Evolutionary conservation across 176 grass and related monocot genomes (phyloP).

Genomic region (Microstegium vimineum): DNA sequence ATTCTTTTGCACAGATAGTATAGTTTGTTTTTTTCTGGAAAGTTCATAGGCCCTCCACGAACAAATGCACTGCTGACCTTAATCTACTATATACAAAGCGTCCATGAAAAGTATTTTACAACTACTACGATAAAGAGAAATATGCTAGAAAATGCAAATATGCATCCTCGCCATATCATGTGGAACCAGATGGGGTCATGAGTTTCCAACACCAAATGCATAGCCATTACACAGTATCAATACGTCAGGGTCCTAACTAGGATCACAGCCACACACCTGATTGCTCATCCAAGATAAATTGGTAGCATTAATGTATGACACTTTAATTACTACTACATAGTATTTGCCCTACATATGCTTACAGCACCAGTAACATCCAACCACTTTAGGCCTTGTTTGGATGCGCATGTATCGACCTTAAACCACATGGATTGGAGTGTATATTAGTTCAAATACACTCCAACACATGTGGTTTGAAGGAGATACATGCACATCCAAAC

Average conservation of each 20-base stretch:
- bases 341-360: neutral
- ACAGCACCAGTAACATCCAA: neutral
- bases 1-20: neutral
- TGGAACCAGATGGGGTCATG: neutral
- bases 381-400: no score
- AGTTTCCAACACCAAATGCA: conserved; percentile 6
- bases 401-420: no score
- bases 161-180: neutral
- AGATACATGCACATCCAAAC: no score
- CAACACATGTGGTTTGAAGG: no score
- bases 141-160: neutral
- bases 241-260: neutral
- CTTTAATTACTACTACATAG: neutral
- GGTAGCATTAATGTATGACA: neutral
- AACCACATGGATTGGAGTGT: no score
- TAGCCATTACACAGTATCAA: neutral
- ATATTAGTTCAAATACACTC: no score
- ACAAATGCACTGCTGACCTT: neutral
- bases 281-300: neutral
- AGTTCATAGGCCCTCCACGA: neutral
- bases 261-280: neutral
- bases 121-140: neutral
- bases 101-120: neutral
- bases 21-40: neutral
- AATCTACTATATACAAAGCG: neutral